A percentile compares a stretch with the other conserved stretches of the same genome.
Evolutionary conservation across 75 land plant species (phyloP).

Genomic region (Larix kaempferi): DNA sequence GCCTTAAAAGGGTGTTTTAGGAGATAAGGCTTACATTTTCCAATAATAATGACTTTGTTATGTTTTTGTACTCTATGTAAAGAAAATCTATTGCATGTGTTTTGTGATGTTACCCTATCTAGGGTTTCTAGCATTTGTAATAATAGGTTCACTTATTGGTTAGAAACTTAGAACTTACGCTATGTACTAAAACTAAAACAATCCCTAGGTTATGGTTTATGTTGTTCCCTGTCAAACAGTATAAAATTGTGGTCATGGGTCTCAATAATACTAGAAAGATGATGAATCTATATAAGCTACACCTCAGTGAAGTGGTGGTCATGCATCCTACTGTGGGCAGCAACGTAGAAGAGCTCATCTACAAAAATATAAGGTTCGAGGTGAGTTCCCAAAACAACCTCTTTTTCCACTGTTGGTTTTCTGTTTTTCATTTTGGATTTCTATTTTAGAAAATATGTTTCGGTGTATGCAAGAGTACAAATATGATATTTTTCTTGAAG

Average conservation of each 20-base stretch:
- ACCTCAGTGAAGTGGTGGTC: slow-evolving; percentile 92
- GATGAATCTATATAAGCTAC: slow-evolving; percentile 93
- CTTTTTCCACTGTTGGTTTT: not conserved
- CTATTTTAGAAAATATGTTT: not conserved
- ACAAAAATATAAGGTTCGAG: slow-evolving; percentile 98
- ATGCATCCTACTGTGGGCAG: slow-evolving; percentile 97
- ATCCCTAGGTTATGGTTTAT: slow-evolving; percentile 91
- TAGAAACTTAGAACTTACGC: no score
- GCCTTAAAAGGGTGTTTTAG: no score
- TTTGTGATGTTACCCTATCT: no score
- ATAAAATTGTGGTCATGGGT: slow-evolving; percentile 95
- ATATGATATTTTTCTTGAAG: not conserved
- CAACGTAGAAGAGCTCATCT: slow-evolving; percentile 94
- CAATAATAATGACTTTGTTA: no score
- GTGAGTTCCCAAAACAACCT: slow-evolving; percentile 18
- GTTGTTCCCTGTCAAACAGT: slow-evolving; percentile 96
- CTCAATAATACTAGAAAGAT: slow-evolving; percentile 98
- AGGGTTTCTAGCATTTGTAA: no score
- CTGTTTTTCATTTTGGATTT: no score
- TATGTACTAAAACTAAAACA: no score
- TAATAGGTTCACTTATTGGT: no score
- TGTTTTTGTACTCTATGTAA: no score
- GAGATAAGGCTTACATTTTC: no score
- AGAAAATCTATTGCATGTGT: no score
- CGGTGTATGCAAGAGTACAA: not conserved